Base-by-base conservation (phyloP, 495 filamentous ascomycete species). In the Penicillium waksmanii region DNA sequence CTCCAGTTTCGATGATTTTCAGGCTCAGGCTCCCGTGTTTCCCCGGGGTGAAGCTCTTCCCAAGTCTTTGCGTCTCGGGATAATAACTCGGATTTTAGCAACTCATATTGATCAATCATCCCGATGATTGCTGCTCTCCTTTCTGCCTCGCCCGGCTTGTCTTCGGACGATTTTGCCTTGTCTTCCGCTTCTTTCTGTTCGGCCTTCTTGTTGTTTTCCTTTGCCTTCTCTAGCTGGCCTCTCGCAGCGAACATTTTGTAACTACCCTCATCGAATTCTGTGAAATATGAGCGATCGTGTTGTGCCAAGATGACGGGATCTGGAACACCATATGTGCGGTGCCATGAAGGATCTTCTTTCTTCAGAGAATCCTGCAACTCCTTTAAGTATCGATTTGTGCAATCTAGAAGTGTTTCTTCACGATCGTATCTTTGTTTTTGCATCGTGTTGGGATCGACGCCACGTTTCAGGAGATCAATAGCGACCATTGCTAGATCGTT, bases 11-110 rank as follows among this genome's bases (percentile, higher is more conserved):
- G 18, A 23, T 57, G 23, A 34, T 47, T 4, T 5, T 34, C 8
- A 0, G 53, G 50, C 9, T 71, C 27, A 6, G 27, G 54, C 34
- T 74, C 70, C 1, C 86, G 36, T 40, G 11, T 12, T 40, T 44
- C 17, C 17, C 17, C 77, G 0, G 90, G 88, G 69, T 86, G 73
- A 18, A 89, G 70, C 54, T 93, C 81, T 18, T 67, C 48, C 65
- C 87, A 91, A 0, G 83, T 82, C 68, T 91, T 91, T 13, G 84
- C 90, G 0, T 80, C 84, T 40, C 73, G 80, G 12, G 70, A 72
- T 5, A 87, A 34, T 40, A 94, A 69, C 1, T 69, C 62, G 1
- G 68, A 56, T 61, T 88, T 83, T 4, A 89, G 66, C 23, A 77
- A 64, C 59, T 85, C 74, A 34, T 86, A 82, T 3, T 84, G 75